Base-by-base conservation (phyloP, 2,329 filamentous ascomycete genomes). In the Rhynchosporium secalis region DNA sequence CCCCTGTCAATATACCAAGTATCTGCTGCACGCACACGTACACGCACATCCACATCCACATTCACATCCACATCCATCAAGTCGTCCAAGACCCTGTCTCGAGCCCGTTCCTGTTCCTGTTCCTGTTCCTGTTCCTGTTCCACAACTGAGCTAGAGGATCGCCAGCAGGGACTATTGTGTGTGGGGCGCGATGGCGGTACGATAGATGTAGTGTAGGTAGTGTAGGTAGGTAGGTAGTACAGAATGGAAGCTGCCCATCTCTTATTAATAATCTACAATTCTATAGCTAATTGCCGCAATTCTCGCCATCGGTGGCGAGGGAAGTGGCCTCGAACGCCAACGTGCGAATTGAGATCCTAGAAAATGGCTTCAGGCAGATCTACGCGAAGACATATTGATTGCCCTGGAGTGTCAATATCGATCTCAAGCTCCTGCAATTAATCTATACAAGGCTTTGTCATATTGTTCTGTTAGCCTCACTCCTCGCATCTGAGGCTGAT, bases 131-230 rank as follows among this genome's bases (percentile, higher is more conserved):
- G 7, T 12, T 26, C 13, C 29, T 12, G 10, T 26, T 15, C 20
- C 43, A 9, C n/a, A 38, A 20, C 61, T 54, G 56, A 46, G 29
- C 45, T 60, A 52, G 46, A 62, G 54, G 61, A 63, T 63, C 61
- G 47, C 26, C 61, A 36, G 28, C 33, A 59, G 46, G 38, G 56
- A 5, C 1, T 36, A 38, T 43, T 8, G 36, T 12, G 33, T 15
- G 12, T 13, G 51, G n/a, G 49, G 49, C 6, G 31, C 31, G 41
- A n/a, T 43, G 41, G 41, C 20, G 41, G 41, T 3, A 6, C 12
- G 41, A n/a, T 15, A 3, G 4, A 43, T 43, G 10, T 15, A 43
- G n/a, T 20, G 20, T 20, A 20, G 20, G 20, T 20, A 20, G 20
- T 20, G 20, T 20, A 20, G 20, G 20, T 20, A 20, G 20, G 20